phyloP scores from a whole-genome alignment of 306 rosid species.

The Oemleria cerasiformis region DNA sequence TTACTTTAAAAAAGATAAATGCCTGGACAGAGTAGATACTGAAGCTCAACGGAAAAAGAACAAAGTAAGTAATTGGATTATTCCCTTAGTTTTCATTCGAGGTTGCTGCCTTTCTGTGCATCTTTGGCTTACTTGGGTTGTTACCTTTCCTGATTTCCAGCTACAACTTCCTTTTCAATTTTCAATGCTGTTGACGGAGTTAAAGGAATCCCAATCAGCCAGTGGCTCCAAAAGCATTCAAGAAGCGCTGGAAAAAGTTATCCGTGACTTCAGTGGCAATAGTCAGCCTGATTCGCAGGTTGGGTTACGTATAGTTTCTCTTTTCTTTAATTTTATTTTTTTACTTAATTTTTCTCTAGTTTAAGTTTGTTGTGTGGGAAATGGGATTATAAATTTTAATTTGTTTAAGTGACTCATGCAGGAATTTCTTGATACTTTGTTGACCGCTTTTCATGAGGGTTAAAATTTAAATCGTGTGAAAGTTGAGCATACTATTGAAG shows the following conservation, averaged over 20 bases:
- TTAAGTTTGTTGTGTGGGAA: slow-evolving; percentile 20
- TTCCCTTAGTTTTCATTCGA: slow-evolving; percentile 13
- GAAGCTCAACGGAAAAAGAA: too few species aligned
- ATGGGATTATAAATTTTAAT: slow-evolving; percentile 19
- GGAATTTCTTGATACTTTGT: slow-evolving; percentile 90
- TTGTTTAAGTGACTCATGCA: slow-evolving; percentile 36
- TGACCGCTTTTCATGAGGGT: slow-evolving; percentile 92
- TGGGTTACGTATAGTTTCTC: slow-evolving; percentile 19
- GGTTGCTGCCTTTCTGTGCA: background rate
- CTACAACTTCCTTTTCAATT: slow-evolving; percentile 85
- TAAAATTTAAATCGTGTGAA: slow-evolving; percentile 84
- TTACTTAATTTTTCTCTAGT: too few species aligned
- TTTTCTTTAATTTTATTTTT: too few species aligned
- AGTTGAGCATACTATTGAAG: slow-evolving; percentile 71
- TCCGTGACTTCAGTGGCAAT: slow-evolving; percentile 76
- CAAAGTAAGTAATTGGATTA: slow-evolving; percentile 45
- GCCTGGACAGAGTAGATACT: too few species aligned
- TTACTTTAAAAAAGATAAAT: too few species aligned
- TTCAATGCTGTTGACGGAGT: slow-evolving; percentile 74
- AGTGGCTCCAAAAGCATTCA: slow-evolving; percentile 64
- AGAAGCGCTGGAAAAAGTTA: slow-evolving; percentile 65
- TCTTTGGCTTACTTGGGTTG: background rate
- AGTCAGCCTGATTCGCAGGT: slow-evolving; percentile 95
- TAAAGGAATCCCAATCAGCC: slow-evolving; percentile 73
- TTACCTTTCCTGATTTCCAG: slow-evolving; percentile 28